Base-by-base conservation (phyloP, 306 rosid genomes). In the Rosa persica region DNA sequence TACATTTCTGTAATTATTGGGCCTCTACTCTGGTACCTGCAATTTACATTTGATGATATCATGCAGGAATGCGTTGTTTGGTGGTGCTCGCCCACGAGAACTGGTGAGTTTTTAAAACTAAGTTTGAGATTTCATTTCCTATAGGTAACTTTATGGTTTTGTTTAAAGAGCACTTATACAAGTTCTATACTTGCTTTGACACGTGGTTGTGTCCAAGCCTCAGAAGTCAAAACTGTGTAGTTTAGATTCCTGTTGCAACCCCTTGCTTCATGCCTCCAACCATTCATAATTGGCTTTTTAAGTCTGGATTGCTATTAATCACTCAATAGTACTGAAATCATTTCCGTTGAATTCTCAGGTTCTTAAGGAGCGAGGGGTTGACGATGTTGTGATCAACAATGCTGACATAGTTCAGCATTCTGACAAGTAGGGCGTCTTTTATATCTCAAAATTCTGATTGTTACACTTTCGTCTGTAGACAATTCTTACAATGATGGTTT, bases 41-140 rank as follows among this genome's bases (percentile, higher is more conserved):
- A 3, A 75, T 5, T 69, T 70, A 75, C 78, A 58, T 75, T 38
- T 77, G 46, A 49, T 73, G 64, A 66, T 55, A 52, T 80, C 17
- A 62, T 91, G 90, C 92, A 96, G 99, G 96, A 88, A 84, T 76
- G 82, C 88, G 22, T 81, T 96, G 83, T 96, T 93, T 87, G 98
- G 99, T 77, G 99, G 98, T 82, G 98, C 99, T 85, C 97, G 99
- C 43, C 99, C 99, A 3, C 89, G 99, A 70, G 99, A 96, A 80
- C 86, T 91, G 67, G 99, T 93, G 86, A 85, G 93, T 85, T 60
- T 74, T 36, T 57, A 40, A 5, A 16, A 9, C 46, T 20, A 27
- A 20, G 34, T 75, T 61, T 46, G 61, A 62, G 20, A 62, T 62
- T 62, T 62, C 8, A 27, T 47, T 62, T 75, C 20, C 23, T 5